Base-by-base conservation (phyloP, 805 yeast species). In the Candida morakotiae region DNA sequence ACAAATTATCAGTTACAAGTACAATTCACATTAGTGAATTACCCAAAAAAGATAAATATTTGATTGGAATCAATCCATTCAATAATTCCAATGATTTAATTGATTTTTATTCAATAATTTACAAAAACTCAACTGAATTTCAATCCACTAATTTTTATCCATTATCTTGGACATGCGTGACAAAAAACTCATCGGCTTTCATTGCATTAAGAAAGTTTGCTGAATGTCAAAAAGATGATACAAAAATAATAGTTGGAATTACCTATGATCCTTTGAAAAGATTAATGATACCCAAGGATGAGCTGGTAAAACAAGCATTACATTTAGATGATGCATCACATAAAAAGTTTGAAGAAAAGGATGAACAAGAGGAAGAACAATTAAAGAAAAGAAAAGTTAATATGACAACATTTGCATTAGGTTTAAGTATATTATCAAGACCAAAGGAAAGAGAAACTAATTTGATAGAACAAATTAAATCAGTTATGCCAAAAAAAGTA, bases 401-500 rank as follows among this genome's bases (percentile, higher is more conserved):
- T 20, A 21, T 34, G 3, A 40, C 38, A 10, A 45, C 41, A 5
- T 30, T 41, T 20, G 60, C 56, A 5, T 37, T 47, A 9, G 45
- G 49, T 3, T 31, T 46, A n/a, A 42, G 44, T n/a, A 26, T 41
- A 8, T 40, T 40, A 18, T 37, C 32, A 14, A 44, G 39, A 6
- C 36, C 39, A 23, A 32, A 51, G 28, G 46, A 52, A 35, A 38
- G 51, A 4, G 56, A 53, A 34, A 38, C 67, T 14, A 62, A 63
- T 35, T 59, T 65, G 37, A 56, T 62, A 24, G 38, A 44, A 9
- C 38, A 64, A 57, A 44, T 56, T 57, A 11, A 60, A 41, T 54
- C 58, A 15, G 49, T 60, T 2, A 43, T 81, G 33, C 87, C 87
- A 1, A 67, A 59, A 19, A 69, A 73, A 45, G 65, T 63, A 39